Evolutionary conservation across 179 eudicot genomes (phyloP).

Genomic region (Silene noctiflora): DNA sequence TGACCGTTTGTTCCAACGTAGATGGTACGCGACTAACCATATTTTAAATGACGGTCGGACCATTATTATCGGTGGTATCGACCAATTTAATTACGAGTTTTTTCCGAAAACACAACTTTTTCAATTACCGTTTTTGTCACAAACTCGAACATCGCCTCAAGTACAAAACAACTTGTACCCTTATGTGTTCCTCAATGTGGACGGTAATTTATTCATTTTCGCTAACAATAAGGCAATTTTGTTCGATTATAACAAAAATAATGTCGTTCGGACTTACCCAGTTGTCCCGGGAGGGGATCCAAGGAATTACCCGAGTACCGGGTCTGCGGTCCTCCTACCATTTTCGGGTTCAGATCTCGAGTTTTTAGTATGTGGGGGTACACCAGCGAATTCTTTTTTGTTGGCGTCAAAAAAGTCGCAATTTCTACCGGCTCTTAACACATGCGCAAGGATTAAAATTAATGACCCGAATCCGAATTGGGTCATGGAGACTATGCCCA

Average conservation of each 20-base stretch:
- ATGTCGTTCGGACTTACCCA: conserved; percentile 43
- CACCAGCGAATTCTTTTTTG: conserved; percentile 27
- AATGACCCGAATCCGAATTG: conserved; percentile 43
- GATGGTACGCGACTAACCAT: conserved; percentile 71
- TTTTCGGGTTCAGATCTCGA: conserved; percentile 32
- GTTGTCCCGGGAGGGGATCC: conserved; percentile 53
- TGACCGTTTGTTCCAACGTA: conserved; percentile 18
- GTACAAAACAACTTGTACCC: conserved; percentile 65
- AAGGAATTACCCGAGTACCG: conserved; percentile 55
- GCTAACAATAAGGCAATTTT: conserved; percentile 60
- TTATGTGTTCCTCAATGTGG: conserved; percentile 47
- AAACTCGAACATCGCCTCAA: conserved; percentile 25
- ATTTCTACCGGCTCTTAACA: conserved; percentile 36
- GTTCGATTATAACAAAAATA: conserved; percentile 36
- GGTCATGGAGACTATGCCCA: conserved; percentile 53
- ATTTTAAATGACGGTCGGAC: conserved; percentile 46
- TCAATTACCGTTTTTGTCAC: conserved; percentile 39
- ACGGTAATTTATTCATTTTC: conserved; percentile 60
- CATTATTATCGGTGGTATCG: conserved; percentile 55
- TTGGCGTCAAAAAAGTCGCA: background rate
- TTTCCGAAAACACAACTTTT: conserved; percentile 41
- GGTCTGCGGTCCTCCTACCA: conserved; percentile 57
- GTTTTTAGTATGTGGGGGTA: conserved; percentile 60
- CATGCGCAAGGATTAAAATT: conserved; percentile 47
- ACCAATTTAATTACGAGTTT: conserved; percentile 49